Evolutionary conservation across 441 rosid species (phyloP).

Genomic region (Raphanus hybrid): DNA sequence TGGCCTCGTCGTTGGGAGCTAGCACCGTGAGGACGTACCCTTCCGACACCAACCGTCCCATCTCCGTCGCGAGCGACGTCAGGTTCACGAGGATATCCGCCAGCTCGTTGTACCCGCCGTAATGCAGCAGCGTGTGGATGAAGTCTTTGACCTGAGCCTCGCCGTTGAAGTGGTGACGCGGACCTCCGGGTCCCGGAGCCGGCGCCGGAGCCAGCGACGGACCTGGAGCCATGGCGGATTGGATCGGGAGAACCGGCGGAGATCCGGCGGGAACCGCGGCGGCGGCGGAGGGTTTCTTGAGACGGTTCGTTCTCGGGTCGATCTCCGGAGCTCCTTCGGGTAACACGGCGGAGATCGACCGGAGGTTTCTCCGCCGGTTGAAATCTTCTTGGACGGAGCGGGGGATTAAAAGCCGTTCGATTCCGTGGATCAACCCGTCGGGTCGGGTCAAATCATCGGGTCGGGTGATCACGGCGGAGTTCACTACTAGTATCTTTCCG

Average conservation of each 20-base stretch:
- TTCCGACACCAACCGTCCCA: conserved; percentile 66
- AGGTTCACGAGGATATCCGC: conserved; percentile 67
- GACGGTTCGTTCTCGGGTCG: conserved; percentile 64
- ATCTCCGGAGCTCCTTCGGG: conserved; percentile 74
- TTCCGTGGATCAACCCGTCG: conserved; percentile 71
- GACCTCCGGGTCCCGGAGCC: conserved; percentile 72
- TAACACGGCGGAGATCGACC: conserved; percentile 57
- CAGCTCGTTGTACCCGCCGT: conserved; percentile 77
- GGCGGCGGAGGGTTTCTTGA: conserved; percentile 55
- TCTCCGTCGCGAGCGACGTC: conserved; percentile 63
- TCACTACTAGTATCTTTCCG: conserved; percentile 47
- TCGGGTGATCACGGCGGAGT: conserved; percentile 47
- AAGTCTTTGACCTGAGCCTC: conserved; percentile 69
- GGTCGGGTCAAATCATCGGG: conserved; percentile 58
- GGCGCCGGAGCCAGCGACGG: conserved; percentile 68
- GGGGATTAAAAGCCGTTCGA: conserved; percentile 61
- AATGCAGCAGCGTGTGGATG: conserved; percentile 63
- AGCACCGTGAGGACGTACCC: conserved; percentile 68
- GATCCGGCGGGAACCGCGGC: conserved; percentile 45
- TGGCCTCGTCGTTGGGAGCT: conserved; percentile 73
- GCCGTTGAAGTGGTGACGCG: conserved; percentile 63
- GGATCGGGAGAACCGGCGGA: conserved; percentile 56
- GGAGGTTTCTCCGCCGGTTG: conserved; percentile 59
- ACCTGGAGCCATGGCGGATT: conserved; percentile 69
- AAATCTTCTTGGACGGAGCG: conserved; percentile 66